phyloP scores from a whole-genome alignment of 306 rosid genomes.

The Notholithocarpus densiflorus region DNA sequence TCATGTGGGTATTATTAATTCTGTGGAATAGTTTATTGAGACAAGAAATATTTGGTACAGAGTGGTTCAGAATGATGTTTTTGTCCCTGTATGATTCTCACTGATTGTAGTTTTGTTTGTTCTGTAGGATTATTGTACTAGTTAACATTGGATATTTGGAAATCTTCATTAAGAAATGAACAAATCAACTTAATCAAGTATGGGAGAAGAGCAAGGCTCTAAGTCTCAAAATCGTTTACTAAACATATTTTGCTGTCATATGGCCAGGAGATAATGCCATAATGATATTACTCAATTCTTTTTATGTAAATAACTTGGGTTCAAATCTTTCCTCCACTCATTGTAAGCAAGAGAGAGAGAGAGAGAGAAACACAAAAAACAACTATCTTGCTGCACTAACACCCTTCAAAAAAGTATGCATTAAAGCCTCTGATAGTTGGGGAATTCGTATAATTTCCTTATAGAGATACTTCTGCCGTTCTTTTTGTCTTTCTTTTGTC shows the following conservation, averaged over 20 bases:
- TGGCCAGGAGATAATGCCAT: too few species aligned
- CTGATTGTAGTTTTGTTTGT: conserved; percentile 31
- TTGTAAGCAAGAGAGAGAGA: too few species aligned
- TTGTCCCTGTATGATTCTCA: conserved; percentile 24
- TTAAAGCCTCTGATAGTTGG: too few species aligned
- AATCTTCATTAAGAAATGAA: background rate
- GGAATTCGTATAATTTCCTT: too few species aligned
- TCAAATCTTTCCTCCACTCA: too few species aligned
- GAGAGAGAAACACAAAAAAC: too few species aligned
- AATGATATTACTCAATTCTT: too few species aligned
- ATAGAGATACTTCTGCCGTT: too few species aligned
- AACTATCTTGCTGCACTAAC: too few species aligned
- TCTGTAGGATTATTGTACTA: conserved; percentile 4
- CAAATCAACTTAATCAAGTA: background rate
- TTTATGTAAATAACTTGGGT: too few species aligned
- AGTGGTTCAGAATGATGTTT: conserved; percentile 14
- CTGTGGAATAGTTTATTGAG: background rate
- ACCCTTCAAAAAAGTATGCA: too few species aligned
- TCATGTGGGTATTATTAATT: conserved; percentile 21
- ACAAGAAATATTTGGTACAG: conserved; percentile 17
- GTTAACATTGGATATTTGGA: background rate
- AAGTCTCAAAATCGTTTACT: background rate
- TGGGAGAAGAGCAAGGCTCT: conserved; percentile 17
- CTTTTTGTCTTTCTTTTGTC: too few species aligned
- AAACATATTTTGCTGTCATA: background rate